Conservation (phyloP, 257 asterid species). For the Buddleja alternifolia region DNA sequence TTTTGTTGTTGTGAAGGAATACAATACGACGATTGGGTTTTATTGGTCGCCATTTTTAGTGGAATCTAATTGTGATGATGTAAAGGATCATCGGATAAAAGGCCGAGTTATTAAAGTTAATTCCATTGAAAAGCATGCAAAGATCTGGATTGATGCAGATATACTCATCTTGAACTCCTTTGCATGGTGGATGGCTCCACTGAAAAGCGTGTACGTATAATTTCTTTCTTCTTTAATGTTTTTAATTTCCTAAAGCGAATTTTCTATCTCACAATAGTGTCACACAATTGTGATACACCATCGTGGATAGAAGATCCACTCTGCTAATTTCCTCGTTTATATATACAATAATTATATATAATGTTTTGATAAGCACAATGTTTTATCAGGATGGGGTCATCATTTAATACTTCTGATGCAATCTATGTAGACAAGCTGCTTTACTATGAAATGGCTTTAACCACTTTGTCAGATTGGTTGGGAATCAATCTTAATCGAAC, state of each 20-base stretch:
- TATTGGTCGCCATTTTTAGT: conserved; percentile 78
- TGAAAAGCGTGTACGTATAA: conserved; percentile 54
- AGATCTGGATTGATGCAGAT: conserved; percentile 69
- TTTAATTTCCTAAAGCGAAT: too few species aligned
- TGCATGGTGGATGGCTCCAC: conserved; percentile 71
- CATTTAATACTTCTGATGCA: conserved; percentile 43
- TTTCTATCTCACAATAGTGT: too few species aligned
- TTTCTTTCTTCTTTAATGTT: not conserved
- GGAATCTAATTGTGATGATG: conserved; percentile 70
- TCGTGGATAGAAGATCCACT: too few species aligned
- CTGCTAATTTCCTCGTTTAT: not conserved
- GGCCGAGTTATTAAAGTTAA: conserved; percentile 50
- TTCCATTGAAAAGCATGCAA: conserved; percentile 61
- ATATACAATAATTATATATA: too few species aligned
- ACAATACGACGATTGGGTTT: conserved; percentile 61
- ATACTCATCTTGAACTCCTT: conserved; percentile 65
- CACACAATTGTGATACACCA: too few species aligned
- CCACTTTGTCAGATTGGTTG: conserved; percentile 71
- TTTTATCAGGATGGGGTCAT: conserved; percentile 59
- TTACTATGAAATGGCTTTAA: conserved; percentile 59
- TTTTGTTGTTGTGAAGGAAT: conserved; percentile 41
- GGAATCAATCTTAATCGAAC: conserved; percentile 53
- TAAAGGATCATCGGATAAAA: conserved; percentile 41
- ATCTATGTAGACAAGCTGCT: conserved; percentile 35
- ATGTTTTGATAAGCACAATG: too few species aligned